phyloP scores from a whole-genome alignment of 2,329 filamentous ascomycete genomes.

The Calonectria pteridis region DNA sequence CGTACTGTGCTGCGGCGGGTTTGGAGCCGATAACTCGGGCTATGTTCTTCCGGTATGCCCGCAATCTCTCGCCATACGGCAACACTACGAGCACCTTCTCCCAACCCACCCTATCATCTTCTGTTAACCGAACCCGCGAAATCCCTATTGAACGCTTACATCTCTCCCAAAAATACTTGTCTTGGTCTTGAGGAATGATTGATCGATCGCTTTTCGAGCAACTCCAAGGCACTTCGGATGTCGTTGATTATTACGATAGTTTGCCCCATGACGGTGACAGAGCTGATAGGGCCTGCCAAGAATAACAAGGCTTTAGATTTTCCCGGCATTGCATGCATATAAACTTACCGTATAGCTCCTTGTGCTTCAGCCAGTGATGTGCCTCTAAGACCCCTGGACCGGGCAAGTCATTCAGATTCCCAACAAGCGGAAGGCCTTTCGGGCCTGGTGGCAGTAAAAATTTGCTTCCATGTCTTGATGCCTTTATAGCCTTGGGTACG shows the following conservation, averaged over 20 bases:
- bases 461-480: background rate
- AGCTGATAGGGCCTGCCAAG: slow-evolving; percentile 57
- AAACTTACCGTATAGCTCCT: slow-evolving; percentile 28
- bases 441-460: slow-evolving; percentile 31
- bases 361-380: slow-evolving; percentile 37
- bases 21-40: slow-evolving; percentile 60
- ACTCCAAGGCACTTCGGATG: slow-evolving; percentile 48
- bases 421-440: slow-evolving; percentile 30
- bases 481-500: background rate
- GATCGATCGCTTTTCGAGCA: slow-evolving; percentile 46
- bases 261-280: slow-evolving; percentile 54
- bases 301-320: background rate
- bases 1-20: slow-evolving; percentile 52
- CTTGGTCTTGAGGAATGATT: slow-evolving; percentile 31
- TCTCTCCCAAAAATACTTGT: slow-evolving; percentile 31
- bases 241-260: slow-evolving; percentile 58
- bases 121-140: background rate
- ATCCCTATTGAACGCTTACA: background rate
- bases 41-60: slow-evolving; percentile 59
- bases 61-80: slow-evolving; percentile 53
- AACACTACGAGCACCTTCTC: slow-evolving; percentile 50
- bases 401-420: slow-evolving; percentile 33
- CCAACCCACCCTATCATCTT: slow-evolving; percentile 34
- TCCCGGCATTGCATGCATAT: background rate
- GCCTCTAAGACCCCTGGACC: slow-evolving; percentile 20